These are phyloP conservation scores for Capsicum baccatum DNA, from an alignment of 257 asterid genomes.

Conservation along the genomic window DNA sequence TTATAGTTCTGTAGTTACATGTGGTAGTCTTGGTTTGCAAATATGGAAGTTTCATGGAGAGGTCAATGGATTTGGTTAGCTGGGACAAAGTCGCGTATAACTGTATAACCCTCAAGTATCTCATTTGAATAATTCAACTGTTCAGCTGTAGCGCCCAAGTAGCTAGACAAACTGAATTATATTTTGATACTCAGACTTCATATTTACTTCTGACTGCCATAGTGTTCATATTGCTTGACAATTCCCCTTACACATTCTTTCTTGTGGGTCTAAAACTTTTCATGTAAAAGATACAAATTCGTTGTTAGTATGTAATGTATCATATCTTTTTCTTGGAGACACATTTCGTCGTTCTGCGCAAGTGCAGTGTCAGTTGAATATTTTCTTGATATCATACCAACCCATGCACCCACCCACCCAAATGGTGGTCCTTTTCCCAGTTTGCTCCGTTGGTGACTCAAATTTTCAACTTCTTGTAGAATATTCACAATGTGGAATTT, in stretches of 20 bases:
- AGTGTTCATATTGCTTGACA: not conserved
- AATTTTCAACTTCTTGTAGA: not conserved
- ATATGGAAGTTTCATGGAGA: not conserved
- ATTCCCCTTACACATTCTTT: not conserved
- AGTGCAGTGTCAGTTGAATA: not conserved
- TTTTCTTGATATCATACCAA: not conserved
- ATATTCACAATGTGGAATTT: not conserved
- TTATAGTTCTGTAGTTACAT: not conserved
- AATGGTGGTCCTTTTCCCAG: not conserved
- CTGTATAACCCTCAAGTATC: not conserved
- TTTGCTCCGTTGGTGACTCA: conserved; percentile 10
- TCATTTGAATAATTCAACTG: not conserved
- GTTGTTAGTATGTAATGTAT: not conserved
- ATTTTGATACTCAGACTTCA: not conserved
- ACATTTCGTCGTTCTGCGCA: conserved; percentile 3
- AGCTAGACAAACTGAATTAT: not conserved
- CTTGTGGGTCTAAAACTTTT: conserved; percentile 6
- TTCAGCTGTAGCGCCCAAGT: not conserved
- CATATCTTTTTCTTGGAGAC: not conserved
- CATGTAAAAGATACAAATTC: not conserved
- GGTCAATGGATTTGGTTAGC: not conserved
- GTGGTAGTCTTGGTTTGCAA: not conserved
- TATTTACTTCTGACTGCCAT: not conserved
- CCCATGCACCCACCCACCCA: too few species aligned
- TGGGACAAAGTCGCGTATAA: not conserved